A percentile compares a stretch with the other conserved stretches of the same genome.
Conservation (phyloP, 208 protist species). For the Trypanosoma melophagium region DNA sequence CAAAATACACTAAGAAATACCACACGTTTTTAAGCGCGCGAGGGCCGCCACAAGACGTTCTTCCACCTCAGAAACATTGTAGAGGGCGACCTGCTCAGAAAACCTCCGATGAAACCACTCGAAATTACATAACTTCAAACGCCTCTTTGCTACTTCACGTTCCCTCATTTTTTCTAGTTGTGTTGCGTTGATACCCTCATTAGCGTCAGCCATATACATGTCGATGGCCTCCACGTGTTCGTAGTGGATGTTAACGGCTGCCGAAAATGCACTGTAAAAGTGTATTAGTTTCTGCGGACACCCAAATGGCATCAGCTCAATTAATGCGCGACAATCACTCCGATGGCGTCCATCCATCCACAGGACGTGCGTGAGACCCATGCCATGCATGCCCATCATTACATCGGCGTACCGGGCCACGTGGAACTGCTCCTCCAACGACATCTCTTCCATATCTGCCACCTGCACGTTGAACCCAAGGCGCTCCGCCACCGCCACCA, state of each 20-base stretch:
- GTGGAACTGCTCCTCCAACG: conserved; percentile 41
- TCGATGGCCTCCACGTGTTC: conserved; percentile 29
- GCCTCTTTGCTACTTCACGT: too few relatives aligned
- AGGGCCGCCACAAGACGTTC: neutral
- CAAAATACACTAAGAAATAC: conserved; percentile 1
- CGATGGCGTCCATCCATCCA: conserved; percentile 44
- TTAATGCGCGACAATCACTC: conserved; percentile 28
- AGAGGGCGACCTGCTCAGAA: conserved; percentile 6
- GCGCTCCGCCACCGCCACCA: conserved; percentile 32
- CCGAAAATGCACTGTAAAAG: conserved; percentile 17
- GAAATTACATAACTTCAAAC: too few relatives aligned
- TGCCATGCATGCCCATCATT: conserved; percentile 45
- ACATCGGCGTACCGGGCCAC: conserved; percentile 49
- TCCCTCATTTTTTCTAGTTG: too few relatives aligned
- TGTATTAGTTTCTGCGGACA: conserved; percentile 25
- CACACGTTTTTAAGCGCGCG: neutral
- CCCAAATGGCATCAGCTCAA: conserved; percentile 47
- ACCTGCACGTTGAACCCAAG: conserved; percentile 45
- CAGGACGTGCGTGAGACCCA: conserved; percentile 35
- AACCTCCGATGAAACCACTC: too few relatives aligned
- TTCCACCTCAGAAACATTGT: conserved; percentile 2
- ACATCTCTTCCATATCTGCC: conserved; percentile 24
- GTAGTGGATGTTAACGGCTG: conserved; percentile 26
- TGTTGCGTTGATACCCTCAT: neutral
- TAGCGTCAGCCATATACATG: conserved; percentile 16